Evolutionary conservation across 2,329 filamentous ascomycete species (phyloP), one percentile per base, ranked within the genome.

Genomic region (Lecanicillium sp.): DNA sequence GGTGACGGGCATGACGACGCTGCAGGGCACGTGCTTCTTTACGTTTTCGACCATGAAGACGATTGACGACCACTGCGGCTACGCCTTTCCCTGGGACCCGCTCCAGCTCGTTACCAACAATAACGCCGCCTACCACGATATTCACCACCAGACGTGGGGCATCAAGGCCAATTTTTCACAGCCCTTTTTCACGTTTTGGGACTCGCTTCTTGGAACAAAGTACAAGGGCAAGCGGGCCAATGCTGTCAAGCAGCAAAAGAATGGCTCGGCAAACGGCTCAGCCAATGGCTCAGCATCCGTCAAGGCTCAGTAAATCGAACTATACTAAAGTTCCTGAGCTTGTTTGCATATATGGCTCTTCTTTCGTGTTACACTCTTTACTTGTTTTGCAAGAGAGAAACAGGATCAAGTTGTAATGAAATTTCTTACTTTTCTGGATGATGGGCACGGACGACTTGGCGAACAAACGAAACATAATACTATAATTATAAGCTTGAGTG

Each of bases 101-200:
- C 70, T 97, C 39, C 89, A 96, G 70, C 81, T 84, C 56, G 72
- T 97, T 44, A 94, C 89, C 32, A 84, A 84, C 59, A 97, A 98
- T 71, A 96, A 97, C 51, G 90, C 92, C 18, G 83, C 81, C 27
- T 98, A 97, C 62, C 92, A 98, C 57, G 92, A 98, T 56, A 90
- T 98, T 43, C 92, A 98, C 64, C 92, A 98, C 65, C 92, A 98
- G 65, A 94, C 86, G 62, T 97, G 90, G 89, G 92, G 92, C 41
- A 95, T 98, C 72, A 98, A 97, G 74, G 85, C 83, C 47, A 94
- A 94, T 65, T 94, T 87, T 60, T 84, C 81, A 5, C 87, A 94
- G 62, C 87, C 87, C 3, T 94, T 89, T 66, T 96, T 97, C 65
- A 96, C 85, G 34, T 88, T 96, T 65, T 97, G 92, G 87, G 92